Percentiles rank a stretch among this genome's conserved stretches.
Evolutionary conservation across 768 basidiomycete genomes (phyloP).

Genomic region (Sporobolomyces roseus): DNA sequence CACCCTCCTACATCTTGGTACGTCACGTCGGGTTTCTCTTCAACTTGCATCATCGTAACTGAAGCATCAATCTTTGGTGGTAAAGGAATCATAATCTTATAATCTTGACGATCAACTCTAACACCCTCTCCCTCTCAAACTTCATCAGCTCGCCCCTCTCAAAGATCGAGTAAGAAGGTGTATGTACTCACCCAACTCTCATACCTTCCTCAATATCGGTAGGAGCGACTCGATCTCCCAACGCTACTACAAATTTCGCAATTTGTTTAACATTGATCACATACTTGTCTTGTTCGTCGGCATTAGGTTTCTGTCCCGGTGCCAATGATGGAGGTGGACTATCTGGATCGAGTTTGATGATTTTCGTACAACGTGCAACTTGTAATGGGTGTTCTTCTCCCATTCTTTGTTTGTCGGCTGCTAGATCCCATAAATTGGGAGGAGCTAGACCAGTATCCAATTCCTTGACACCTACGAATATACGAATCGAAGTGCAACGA

Average conservation of each 20-base stretch:
- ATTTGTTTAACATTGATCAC: constrained; percentile 99
- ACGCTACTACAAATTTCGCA: constrained; percentile 96
- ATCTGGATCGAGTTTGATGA: constrained; percentile 62
- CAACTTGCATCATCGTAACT: constrained; percentile 99
- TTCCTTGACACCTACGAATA: constrained; percentile 97
- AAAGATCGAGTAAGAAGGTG: neutral
- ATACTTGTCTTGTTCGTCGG: constrained; percentile 98
- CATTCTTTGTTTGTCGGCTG: constrained; percentile 87
- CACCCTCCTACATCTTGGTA: constrained; percentile 98
- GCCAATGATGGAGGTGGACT: constrained; percentile 30
- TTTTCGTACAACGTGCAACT: constrained; percentile 97
- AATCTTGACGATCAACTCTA: constrained; percentile 91
- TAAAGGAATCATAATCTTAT: constrained; percentile 96
- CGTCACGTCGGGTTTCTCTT: constrained; percentile 96
- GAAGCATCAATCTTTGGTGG: constrained; percentile 99
- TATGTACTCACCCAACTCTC: constrained; percentile 89
- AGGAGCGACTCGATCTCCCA: constrained; percentile 92
- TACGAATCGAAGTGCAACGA: too few relatives aligned
- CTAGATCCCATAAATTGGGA: constrained; percentile 95
- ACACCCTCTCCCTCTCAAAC: too few relatives aligned
- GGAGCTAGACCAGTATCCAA: constrained; percentile 95
- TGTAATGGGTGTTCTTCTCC: constrained; percentile 87
- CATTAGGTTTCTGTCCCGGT: constrained; percentile 68
- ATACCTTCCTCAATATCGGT: constrained; percentile 99
- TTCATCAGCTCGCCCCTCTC: too few relatives aligned